These are phyloP conservation scores for Hypoxylon rickii DNA, from an alignment of 495 filamentous ascomycete species.

Conservation along the genomic window DNA sequence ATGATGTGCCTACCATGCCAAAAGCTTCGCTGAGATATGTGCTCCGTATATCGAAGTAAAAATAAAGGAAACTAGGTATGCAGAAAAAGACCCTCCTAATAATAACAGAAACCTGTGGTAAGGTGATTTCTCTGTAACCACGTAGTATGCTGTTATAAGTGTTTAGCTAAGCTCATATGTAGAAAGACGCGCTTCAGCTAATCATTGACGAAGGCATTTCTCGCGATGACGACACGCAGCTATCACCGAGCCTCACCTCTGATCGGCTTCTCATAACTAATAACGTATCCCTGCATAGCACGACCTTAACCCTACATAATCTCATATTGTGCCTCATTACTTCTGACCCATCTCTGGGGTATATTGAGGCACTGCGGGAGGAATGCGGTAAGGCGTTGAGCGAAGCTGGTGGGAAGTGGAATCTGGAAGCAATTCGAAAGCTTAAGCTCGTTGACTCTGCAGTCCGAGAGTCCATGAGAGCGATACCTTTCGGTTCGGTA, in stretches of 20 bases:
- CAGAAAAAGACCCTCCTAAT: too few relatives aligned
- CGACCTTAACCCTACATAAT: conserved; percentile 5
- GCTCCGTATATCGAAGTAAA: too few relatives aligned
- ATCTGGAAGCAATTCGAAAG: conserved; percentile 3
- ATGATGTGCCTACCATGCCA: too few relatives aligned
- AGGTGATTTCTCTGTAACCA: too few relatives aligned
- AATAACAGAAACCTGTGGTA: too few relatives aligned
- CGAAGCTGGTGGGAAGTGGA: conserved; percentile 13
- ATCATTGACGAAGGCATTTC: conserved; percentile 17
- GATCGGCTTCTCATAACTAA: conserved; percentile 3
- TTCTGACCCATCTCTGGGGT: conserved; percentile 6
- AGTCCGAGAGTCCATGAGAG: conserved; percentile 24
- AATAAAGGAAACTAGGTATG: too few relatives aligned
- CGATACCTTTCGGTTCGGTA: conserved; percentile 3
- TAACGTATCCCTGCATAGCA: conserved; percentile 1
- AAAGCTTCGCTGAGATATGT: too few relatives aligned
- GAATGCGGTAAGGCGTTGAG: conserved; percentile 2
- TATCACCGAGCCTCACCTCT: neutral
- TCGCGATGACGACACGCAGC: neutral
- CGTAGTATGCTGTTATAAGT: too few relatives aligned
- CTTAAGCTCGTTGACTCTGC: conserved; percentile 15
- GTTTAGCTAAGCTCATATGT: neutral
- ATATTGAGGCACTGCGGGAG: conserved; percentile 9
- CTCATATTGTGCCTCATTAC: conserved; percentile 2
- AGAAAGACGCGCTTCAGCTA: conserved; percentile 24